Base-by-base conservation (phyloP, 768 basidiomycete species). In the Pulveroboletus sp. region DNA sequence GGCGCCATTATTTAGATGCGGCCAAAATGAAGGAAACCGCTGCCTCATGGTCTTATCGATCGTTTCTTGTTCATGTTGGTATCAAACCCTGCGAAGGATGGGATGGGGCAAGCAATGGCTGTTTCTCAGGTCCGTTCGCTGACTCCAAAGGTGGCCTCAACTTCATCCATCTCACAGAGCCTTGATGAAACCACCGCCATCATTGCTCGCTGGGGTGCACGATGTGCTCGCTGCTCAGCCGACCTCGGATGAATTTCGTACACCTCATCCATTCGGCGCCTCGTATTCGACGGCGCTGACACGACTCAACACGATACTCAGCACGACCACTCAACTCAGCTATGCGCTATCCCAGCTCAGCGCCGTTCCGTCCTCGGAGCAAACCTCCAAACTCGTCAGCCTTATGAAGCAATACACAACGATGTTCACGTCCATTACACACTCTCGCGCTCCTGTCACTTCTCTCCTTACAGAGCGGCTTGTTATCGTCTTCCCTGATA, bases 361-460 rank as follows among this genome's bases (percentile, higher is more conserved):
- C 21, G 44, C 50, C 57, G 53, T 75, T 14, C 65, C 81, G 7
- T 67, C 74, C 10, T 73, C 78, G 8, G 73, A 81, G 53, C 73
- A 78, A 27, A 83, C 84, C 43, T 75, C 83, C 12, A 89, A 87
- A 57, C 73, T 87, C 6, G 73, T 85, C 31, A 86, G 86, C 14
- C 72, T 82, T 24, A 71, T 87, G 58, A 79, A 83, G 27, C 83
- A 89, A 61, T 77, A 83, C 52, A 75, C 83, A 0, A 68, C 78
- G n/a, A 57, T 66, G 21, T 59, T 56, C 12, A 51, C 63, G 0
- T 69, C 66, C 42, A 66, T 68, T n/a, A 32, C 59, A 0, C 37
- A 54, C 1, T 65, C 67, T 1, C 58, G 67, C 43, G 52, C 56
- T 17, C 40, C 59, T 12, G 62, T 57, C 15, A 18, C 48, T 10